Percentiles rank a stretch among this genome's conserved stretches.
Evolutionary conservation across 169 alveolate species (phyloP).

Genomic region (Eimeria praecox): DNA sequence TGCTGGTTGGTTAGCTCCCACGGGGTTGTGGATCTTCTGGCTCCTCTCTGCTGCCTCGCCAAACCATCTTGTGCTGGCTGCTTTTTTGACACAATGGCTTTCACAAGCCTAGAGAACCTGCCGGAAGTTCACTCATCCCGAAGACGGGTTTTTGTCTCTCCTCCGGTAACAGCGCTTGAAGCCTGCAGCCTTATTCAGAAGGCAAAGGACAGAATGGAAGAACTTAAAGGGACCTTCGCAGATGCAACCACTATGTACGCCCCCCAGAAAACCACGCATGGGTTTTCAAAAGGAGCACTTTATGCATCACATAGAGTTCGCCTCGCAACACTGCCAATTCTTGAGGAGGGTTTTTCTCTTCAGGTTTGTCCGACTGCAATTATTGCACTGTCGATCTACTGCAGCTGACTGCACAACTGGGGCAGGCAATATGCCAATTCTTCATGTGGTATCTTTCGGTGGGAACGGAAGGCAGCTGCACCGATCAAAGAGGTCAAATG

Average conservation of each 20-base stretch:
- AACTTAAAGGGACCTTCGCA: neutral
- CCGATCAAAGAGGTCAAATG: neutral
- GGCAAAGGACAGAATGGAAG: constrained; percentile 56
- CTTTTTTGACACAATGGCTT: neutral
- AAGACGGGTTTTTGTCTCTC: neutral
- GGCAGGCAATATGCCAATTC: neutral
- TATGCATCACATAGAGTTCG: neutral
- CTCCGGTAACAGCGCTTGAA: constrained; percentile 45
- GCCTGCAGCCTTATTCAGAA: constrained; percentile 64
- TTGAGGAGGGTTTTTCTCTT: neutral
- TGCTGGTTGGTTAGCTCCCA: constrained; percentile 62
- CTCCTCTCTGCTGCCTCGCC: constrained; percentile 44
- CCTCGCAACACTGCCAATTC: neutral
- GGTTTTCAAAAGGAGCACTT: neutral
- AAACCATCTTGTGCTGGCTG: constrained; percentile 53
- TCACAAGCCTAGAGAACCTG: neutral
- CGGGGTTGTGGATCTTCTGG: constrained; percentile 54
- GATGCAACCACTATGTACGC: constrained; percentile 49
- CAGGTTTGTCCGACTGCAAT: constrained; percentile 67
- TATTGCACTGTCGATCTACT: neutral
- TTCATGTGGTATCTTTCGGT: neutral
- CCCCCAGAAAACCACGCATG: neutral
- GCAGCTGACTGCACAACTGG: neutral
- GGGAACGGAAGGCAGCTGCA: constrained; percentile 50
- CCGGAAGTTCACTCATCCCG: neutral